Conservation (phyloP, 2,329 filamentous ascomycete species). For the Pseudogymnoascus sp. region DNA sequence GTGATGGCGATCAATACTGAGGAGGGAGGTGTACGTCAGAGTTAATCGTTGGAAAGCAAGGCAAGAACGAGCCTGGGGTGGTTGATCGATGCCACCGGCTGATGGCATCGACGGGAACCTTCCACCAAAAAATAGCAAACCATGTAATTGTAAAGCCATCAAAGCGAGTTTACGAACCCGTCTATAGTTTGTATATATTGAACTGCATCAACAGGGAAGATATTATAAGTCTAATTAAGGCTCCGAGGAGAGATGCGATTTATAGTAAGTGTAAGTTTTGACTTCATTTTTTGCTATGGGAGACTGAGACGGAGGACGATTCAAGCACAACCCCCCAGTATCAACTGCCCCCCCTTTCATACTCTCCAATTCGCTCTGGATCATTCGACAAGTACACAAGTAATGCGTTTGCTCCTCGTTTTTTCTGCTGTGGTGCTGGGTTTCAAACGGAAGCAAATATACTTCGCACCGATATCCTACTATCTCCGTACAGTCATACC, state of each 20-base stretch:
- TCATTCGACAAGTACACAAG: background rate
- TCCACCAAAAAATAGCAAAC: background rate
- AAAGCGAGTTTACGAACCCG: background rate
- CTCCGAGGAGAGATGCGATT: background rate
- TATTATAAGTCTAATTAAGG: background rate
- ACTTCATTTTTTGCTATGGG: constrained; percentile 7
- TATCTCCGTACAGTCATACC: background rate
- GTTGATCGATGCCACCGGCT: background rate
- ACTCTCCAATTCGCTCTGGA: background rate
- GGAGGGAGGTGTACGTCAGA: background rate
- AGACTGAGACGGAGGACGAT: background rate
- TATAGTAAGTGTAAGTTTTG: background rate
- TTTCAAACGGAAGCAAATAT: background rate
- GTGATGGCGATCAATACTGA: constrained; percentile 7
- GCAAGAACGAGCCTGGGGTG: background rate
- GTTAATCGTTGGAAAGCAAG: background rate
- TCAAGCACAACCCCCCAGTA: background rate
- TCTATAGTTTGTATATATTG: background rate
- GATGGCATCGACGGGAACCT: background rate
- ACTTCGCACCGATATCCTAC: constrained; percentile 3
- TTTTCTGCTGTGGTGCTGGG: background rate
- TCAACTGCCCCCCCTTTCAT: background rate
- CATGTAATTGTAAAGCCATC: background rate
- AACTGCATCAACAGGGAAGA: background rate
- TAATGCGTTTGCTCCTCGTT: background rate